Base-by-base conservation (phyloP, 495 filamentous ascomycete species). In the Podospora sp. region DNA sequence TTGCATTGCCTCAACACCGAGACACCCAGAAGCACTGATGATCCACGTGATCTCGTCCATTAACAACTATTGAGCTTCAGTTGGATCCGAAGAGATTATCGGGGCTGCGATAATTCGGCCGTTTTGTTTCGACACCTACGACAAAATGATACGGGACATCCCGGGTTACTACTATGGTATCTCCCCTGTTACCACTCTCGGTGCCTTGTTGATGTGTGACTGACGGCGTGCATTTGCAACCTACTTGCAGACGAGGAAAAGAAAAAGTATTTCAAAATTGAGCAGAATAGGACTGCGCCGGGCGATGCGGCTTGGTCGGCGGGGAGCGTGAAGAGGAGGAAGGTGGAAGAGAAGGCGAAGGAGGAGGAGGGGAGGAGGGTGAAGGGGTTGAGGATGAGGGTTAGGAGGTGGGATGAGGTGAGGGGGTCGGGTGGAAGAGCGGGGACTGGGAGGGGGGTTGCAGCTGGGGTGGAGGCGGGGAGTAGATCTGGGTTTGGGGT, bases 251-350 rank as follows among this genome's bases (percentile, higher is more conserved):
- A 86, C 61, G 20, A 67, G 4, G 73, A 70, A 18, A 84, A 79
- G 67, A 64, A 71, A 24, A 81, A 80, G 20, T 86, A 85, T 71
- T 86, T 85, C 73, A 81, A 78, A 62, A 74, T 85, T 51, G 77
- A 83, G 69, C 65, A 29, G 36, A 36, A 24, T 63, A 63, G 52
- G n/a, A 79, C 76, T 0, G 77, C 79, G 7, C 77, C 81, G 0
- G 14, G 11, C 0, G 12, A 49, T 18, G 78, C 79, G 1, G 68
- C 73, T 6, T 82, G 80, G 76, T 74, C 79, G 26, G 68, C 72
- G 0, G 29, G 55, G n/a, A 79, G 68, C 36, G 78, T 82, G 18
- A 82, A 80, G 76, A 73, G 73, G 50, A 73, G 79, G 27, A 72
- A 73, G 53, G 14, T 70, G 6, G 70, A 77, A 25, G 69, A 71